Evolutionary conservation across 306 rosid genomes (phyloP), one percentile per base, ranked within the genome.

Genomic region (Vachellia collinsii): DNA sequence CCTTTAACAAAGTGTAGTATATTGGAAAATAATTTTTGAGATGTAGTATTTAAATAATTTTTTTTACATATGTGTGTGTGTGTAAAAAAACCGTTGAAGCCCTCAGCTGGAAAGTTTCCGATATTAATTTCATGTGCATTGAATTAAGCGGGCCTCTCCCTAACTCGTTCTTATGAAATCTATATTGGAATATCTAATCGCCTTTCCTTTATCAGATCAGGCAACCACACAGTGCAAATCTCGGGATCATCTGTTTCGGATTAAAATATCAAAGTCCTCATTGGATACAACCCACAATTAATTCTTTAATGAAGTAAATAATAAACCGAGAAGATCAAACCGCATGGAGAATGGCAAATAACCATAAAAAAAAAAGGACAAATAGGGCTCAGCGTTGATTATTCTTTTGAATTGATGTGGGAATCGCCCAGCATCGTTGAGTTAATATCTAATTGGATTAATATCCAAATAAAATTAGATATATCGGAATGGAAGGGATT

Each of bases 341-440:
- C 39, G 80, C 8, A 11, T 0, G 66, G 7, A 43, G 10, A 73
- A 38, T 8, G 23, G 64, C 59, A 71, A 76, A 29, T 61, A 61
- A 25, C 39, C 66, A 23, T 25, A 11, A 11, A 61, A 11, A 11
- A 61, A 41, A 66, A 48, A 66, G 70, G 78, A 73, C 73, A 73
- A 84, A 38, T 5, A 13, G 41, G 66, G 42, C 11, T 77, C 42
- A 39, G 58, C 56, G 70, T 80, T 73, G 42, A 79, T 76, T 72
- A 72, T 82, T 79, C 19, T 8, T 47, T 42, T 65, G 80, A 88
- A 63, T 70, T 81, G 88, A 81, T 72, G 63, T 77, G 75, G 80
- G 46, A 79, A 77, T 85, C 82, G 81, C 39, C 39, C 66, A 85
- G 79, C 76, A 71, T 74, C 91, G 91, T 85, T 19, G 77, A 83